Evolutionary conservation across 2,329 filamentous ascomycete species (phyloP).

Genomic region (Coniosporium tulheliwenetii): DNA sequence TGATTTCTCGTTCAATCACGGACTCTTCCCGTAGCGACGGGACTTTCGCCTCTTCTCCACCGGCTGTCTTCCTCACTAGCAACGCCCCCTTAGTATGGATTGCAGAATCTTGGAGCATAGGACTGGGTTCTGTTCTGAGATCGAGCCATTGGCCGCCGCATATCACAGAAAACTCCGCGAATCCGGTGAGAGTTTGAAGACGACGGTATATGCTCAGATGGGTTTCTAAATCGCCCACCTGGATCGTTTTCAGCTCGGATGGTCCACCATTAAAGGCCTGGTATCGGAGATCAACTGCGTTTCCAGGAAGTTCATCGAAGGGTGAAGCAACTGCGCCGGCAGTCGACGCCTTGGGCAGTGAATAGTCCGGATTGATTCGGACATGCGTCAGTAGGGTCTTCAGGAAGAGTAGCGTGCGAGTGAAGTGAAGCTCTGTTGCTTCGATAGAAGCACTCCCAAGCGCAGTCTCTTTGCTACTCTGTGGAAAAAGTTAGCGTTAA

Average conservation of each 20-base stretch:
- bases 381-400: no score
- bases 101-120: conserved; percentile 1
- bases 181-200: conserved; percentile 1
- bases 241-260: neutral
- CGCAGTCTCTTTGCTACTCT: no score
- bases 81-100: conserved; percentile 5
- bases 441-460: no score
- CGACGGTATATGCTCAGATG: conserved; percentile 1
- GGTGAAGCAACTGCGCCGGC: no score
- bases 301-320: neutral
- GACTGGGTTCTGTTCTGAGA: conserved; percentile 1
- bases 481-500: no score
- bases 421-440: no score
- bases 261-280: neutral
- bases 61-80: conserved; percentile 15
- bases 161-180: conserved; percentile 2
- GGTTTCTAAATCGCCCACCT: conserved; percentile 1
- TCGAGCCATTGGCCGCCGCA: conserved; percentile 3
- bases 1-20: conserved; percentile 60
- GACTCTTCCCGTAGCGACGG: conserved; percentile 21
- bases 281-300: neutral
- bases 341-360: no score
- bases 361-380: no score
- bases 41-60: conserved; percentile 4
- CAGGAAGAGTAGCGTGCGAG: no score